Evolutionary conservation across 768 basidiomycete species (phyloP).

Genomic region (Pluteus cervinus): DNA sequence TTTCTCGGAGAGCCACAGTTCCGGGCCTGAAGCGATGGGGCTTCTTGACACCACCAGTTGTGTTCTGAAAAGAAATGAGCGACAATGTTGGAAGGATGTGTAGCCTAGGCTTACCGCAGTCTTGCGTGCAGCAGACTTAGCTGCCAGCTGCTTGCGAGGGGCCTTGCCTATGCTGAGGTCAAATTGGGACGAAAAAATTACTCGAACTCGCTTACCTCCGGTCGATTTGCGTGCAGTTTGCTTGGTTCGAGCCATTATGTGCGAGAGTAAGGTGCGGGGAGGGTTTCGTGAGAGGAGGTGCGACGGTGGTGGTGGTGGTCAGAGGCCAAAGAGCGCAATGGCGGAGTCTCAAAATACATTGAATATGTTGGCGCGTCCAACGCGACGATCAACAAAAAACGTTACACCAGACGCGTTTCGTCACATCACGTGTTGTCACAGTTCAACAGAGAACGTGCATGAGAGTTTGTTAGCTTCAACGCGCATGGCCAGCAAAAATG

Average conservation of each 20-base stretch:
- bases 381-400: constrained; percentile 14
- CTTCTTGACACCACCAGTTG: constrained; percentile 71
- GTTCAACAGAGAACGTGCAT: too few species aligned
- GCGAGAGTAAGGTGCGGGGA: constrained; percentile 5
- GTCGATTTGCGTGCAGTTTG: constrained; percentile 76
- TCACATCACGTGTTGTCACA: too few species aligned
- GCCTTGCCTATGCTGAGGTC: constrained; percentile 39
- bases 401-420: constrained; percentile 12
- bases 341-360: constrained; percentile 16
- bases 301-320: constrained; percentile 19
- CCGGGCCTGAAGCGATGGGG: constrained; percentile 78
- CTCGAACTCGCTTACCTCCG: constrained; percentile 43
- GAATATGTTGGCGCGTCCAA: too few species aligned
- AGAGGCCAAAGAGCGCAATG: constrained; percentile 12
- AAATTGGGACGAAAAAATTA: not conserved
- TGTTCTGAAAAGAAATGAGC: constrained; percentile 19
- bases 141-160: constrained; percentile 55
- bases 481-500: too few species aligned
- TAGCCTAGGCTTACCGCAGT: constrained; percentile 22
- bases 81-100: not conserved
- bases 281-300: constrained; percentile 5
- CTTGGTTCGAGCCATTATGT: constrained; percentile 64
- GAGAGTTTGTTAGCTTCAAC: too few species aligned
- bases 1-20: constrained; percentile 75
- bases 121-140: constrained; percentile 55